A percentile compares a stretch with the other conserved stretches of the same genome.
Conservation (phyloP, 805 yeast species). For the Kuraishia capsulata region DNA sequence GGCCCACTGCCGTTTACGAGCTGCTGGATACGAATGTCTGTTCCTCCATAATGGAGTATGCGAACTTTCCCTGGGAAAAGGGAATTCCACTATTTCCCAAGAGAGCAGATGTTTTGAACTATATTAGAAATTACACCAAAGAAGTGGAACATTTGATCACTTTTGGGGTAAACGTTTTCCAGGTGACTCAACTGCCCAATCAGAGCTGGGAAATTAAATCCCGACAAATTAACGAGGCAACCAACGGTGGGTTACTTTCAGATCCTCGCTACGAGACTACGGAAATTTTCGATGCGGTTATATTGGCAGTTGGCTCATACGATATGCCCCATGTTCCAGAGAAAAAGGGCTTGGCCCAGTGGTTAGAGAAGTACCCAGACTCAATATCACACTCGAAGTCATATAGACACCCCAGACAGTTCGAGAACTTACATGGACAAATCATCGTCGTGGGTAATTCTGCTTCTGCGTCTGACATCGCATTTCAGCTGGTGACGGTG, state of each 20-base stretch:
- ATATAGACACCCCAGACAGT: slow-evolving; percentile 37
- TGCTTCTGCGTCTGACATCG: slow-evolving; percentile 66
- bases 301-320: slow-evolving; percentile 54
- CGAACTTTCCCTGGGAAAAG: slow-evolving; percentile 38
- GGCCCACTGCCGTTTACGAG: slow-evolving; percentile 54
- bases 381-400: slow-evolving; percentile 49
- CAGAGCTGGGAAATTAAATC: slow-evolving; percentile 32
- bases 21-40: slow-evolving; percentile 64
- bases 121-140: slow-evolving; percentile 43
- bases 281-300: slow-evolving; percentile 51
- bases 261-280: slow-evolving; percentile 1
- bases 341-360: slow-evolving; percentile 41
- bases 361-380: slow-evolving; percentile 32
- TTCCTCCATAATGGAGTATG: slow-evolving; percentile 56
- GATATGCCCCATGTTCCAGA: slow-evolving; percentile 54
- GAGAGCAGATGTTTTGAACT: slow-evolving; percentile 47
- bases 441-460: slow-evolving; percentile 68
- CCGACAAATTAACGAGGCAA: slow-evolving; percentile 20
- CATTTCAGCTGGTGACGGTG: slow-evolving; percentile 44
- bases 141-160: slow-evolving; percentile 27
- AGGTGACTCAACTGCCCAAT: slow-evolving; percentile 20
- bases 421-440: slow-evolving; percentile 22
- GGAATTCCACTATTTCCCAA: slow-evolving; percentile 43
- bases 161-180: slow-evolving; percentile 38
- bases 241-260: slow-evolving; percentile 19